Evolutionary conservation across 2,329 filamentous ascomycete genomes (phyloP).

Genomic region (Phialocephala subalpina): DNA sequence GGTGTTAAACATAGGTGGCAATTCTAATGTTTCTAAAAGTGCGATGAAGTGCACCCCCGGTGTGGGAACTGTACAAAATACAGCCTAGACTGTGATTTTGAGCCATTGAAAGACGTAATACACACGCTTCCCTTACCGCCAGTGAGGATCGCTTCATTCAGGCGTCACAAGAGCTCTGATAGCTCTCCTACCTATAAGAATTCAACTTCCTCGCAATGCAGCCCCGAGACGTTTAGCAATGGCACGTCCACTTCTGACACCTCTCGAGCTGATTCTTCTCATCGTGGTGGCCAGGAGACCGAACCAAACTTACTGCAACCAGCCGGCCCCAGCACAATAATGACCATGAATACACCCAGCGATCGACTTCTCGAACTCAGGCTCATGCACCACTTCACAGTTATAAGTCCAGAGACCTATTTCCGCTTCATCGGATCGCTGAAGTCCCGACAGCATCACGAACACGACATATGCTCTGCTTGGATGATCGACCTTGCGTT

Average conservation of each 20-base stretch:
- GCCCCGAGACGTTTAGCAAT: not conserved
- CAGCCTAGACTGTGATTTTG: not conserved
- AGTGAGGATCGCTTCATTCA: not conserved
- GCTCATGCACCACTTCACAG: conserved; percentile 69
- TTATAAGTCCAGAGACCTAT: conserved; percentile 64
- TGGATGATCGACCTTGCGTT: conserved; percentile 13
- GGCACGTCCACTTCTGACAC: not conserved
- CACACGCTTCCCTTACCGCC: not conserved
- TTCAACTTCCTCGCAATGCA: too few relatives aligned
- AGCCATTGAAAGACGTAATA: not conserved
- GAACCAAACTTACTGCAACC: not conserved
- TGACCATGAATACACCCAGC: conserved; percentile 5
- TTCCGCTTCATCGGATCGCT: conserved; percentile 47
- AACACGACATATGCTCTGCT: not conserved
- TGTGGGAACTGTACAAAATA: conserved; percentile 7
- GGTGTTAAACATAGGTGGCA: too few relatives aligned
- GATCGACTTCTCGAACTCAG: conserved; percentile 57
- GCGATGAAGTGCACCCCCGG: conserved; percentile 10
- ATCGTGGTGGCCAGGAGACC: not conserved
- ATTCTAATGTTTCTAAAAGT: not conserved
- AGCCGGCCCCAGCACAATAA: not conserved
- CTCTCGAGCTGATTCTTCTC: not conserved
- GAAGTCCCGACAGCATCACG: not conserved
- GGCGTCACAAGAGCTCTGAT: too few relatives aligned
- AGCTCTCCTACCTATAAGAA: too few relatives aligned